Evolutionary conservation across 768 basidiomycete species (phyloP).

Genomic region (Daedaleopsis sinensis): DNA sequence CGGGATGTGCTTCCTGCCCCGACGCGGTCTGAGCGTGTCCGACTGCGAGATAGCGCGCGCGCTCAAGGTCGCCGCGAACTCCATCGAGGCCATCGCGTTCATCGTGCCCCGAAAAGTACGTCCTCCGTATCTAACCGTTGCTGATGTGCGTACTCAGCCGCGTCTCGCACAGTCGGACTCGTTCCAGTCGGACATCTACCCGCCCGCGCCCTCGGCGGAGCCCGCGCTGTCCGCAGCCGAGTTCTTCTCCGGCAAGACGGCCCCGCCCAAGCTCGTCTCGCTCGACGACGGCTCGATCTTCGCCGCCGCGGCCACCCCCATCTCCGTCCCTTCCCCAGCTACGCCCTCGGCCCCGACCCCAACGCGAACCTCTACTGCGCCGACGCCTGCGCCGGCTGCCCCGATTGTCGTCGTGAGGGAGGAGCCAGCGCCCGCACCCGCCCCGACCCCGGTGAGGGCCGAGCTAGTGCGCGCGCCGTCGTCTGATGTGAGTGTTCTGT

Average conservation of each 20-base stretch:
- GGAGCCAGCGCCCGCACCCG: conserved; percentile 37
- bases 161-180: conserved; percentile 71
- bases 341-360: conserved; percentile 30
- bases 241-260: conserved; percentile 85
- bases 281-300: conserved; percentile 68
- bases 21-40: conserved; percentile 82
- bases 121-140: not conserved
- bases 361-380: conserved; percentile 26
- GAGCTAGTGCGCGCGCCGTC: conserved; percentile 33
- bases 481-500: conserved; percentile 12
- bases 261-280: conserved; percentile 76
- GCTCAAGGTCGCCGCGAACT: conserved; percentile 78
- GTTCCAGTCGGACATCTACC: conserved; percentile 98
- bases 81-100: conserved; percentile 91
- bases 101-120: conserved; percentile 89
- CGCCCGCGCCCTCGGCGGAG: conserved; percentile 83
- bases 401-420: conserved; percentile 18
- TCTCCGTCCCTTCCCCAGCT: conserved; percentile 6
- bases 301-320: conserved; percentile 27
- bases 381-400: conserved; percentile 29
- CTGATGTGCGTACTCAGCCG: not conserved
- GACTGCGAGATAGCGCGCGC: conserved; percentile 96
- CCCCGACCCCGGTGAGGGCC: conserved; percentile 29
- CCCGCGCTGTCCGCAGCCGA: conserved; percentile 81
- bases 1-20: conserved; percentile 95